Conservation (phyloP, 306 rosid species). For the Abrus pulchellus region DNA sequence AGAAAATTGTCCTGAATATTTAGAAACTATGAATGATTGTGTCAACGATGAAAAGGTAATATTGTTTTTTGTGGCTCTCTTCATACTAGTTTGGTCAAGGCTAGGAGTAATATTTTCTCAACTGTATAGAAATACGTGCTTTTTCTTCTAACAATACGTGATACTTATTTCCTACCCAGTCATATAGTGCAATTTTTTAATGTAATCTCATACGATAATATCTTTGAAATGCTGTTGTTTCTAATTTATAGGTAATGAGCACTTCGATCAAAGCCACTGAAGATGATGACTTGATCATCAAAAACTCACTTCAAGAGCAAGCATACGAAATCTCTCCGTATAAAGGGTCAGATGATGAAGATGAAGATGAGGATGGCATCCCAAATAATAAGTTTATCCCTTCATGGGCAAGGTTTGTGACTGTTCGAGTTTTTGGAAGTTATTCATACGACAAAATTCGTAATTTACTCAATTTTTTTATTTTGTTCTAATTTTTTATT, state of each 20-base stretch:
- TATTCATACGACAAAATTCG: neutral
- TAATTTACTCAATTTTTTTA: too few relatives aligned
- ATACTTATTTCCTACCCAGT: slow-evolving; percentile 25
- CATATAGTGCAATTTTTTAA: neutral
- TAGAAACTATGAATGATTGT: slow-evolving; percentile 44
- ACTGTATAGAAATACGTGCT: slow-evolving; percentile 25
- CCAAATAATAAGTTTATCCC: slow-evolving; percentile 74
- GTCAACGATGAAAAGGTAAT: slow-evolving; percentile 60
- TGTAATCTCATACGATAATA: neutral
- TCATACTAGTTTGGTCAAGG: slow-evolving; percentile 31
- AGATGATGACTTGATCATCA: slow-evolving; percentile 43
- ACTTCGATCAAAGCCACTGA: slow-evolving; percentile 49
- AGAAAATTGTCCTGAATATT: slow-evolving; percentile 49
- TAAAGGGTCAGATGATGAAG: slow-evolving; percentile 91
- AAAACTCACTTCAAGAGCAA: slow-evolving; percentile 58
- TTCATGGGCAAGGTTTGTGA: slow-evolving; percentile 88
- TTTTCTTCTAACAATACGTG: slow-evolving; percentile 14
- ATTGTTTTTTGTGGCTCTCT: slow-evolving; percentile 27
- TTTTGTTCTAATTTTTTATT: too few relatives aligned
- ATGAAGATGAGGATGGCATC: slow-evolving; percentile 68
- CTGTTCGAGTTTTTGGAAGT: slow-evolving; percentile 17
- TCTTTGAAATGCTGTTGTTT: neutral
- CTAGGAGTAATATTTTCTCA: slow-evolving; percentile 6
- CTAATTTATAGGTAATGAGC: slow-evolving; percentile 54
- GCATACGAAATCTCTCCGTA: slow-evolving; percentile 93